Conservation (phyloP, 257 asterid genomes). For the Haberlea rhodopensis region DNA sequence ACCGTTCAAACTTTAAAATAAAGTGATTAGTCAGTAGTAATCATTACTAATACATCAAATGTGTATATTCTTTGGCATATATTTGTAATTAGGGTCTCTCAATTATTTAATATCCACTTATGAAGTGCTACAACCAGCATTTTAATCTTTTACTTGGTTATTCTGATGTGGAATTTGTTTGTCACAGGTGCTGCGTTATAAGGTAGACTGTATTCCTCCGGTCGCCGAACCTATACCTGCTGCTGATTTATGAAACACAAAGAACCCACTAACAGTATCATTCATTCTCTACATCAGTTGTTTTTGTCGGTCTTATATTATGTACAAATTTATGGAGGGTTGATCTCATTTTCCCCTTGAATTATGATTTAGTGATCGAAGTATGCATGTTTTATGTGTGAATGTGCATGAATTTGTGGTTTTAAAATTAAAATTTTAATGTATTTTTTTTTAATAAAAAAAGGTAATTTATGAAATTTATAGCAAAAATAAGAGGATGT, state of each 20-base stretch:
- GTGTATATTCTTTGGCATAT: background rate
- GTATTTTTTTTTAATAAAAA: too few relatives aligned
- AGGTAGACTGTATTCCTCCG: slow-evolving; percentile 96
- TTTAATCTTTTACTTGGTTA: background rate
- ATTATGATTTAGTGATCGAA: too few relatives aligned
- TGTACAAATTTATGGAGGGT: background rate
- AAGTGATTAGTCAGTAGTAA: too few relatives aligned
- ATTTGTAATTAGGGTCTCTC: background rate
- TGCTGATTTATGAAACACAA: slow-evolving; percentile 30
- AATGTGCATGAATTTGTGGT: background rate
- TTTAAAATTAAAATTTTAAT: too few relatives aligned
- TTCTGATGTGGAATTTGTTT: slow-evolving; percentile 23
- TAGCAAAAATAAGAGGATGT: too few relatives aligned
- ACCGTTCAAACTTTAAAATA: background rate
- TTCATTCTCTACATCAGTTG: background rate
- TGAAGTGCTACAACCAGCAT: background rate
- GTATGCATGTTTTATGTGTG: too few relatives aligned
- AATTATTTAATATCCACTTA: background rate
- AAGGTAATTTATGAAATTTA: too few relatives aligned
- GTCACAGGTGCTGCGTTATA: slow-evolving; percentile 70
- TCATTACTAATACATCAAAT: too few relatives aligned
- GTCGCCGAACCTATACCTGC: slow-evolving; percentile 52
- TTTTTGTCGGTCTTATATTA: background rate
- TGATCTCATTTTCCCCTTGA: too few relatives aligned
- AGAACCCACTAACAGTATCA: background rate